These are phyloP conservation scores for Scedosporium apiospermum DNA, from an alignment of 2,329 filamentous ascomycete genomes.

Conservation along the genomic window DNA sequence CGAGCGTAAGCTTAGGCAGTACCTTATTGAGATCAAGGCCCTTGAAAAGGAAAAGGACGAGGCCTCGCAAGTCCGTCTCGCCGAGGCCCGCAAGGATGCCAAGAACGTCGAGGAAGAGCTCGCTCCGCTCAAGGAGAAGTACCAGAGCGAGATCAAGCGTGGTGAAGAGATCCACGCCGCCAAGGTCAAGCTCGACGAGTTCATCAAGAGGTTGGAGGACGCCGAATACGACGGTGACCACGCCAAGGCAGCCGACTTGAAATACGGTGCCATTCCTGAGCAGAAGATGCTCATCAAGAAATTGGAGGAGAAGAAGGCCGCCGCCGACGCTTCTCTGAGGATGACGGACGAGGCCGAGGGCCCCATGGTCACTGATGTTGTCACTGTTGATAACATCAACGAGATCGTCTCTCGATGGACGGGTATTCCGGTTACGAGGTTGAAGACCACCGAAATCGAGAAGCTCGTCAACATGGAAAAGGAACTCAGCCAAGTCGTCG, in stretches of 20 bases:
- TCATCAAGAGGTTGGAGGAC: conserved; percentile 87
- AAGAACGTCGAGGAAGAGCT: conserved; percentile 93
- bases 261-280: conserved; percentile 96
- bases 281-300: conserved; percentile 70
- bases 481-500: conserved; percentile 71
- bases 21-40: conserved; percentile 96
- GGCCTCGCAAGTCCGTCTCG: conserved; percentile 74
- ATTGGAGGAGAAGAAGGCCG: conserved; percentile 71
- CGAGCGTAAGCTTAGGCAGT: conserved; percentile 79
- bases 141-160: conserved; percentile 84
- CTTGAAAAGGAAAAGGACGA: conserved; percentile 91
- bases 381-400: conserved; percentile 97
- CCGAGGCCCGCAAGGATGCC: conserved; percentile 77
- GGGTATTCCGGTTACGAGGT: conserved; percentile 90
- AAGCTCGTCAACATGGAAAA: conserved; percentile 98
- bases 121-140: conserved; percentile 85
- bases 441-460: conserved; percentile 94
- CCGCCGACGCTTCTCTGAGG: conserved; percentile 63
- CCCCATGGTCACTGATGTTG: conserved; percentile 81
- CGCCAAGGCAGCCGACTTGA: conserved; percentile 80
- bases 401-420: conserved; percentile 97
- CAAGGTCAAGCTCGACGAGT: conserved; percentile 86
- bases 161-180: conserved; percentile 88
- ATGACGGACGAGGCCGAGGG: conserved; percentile 48
- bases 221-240: conserved; percentile 83